Percentiles rank a stretch among this genome's conserved stretches.
Conservation (phyloP, 371 early-diverging fungal genomes). For the Rhizomucor pusillus region DNA sequence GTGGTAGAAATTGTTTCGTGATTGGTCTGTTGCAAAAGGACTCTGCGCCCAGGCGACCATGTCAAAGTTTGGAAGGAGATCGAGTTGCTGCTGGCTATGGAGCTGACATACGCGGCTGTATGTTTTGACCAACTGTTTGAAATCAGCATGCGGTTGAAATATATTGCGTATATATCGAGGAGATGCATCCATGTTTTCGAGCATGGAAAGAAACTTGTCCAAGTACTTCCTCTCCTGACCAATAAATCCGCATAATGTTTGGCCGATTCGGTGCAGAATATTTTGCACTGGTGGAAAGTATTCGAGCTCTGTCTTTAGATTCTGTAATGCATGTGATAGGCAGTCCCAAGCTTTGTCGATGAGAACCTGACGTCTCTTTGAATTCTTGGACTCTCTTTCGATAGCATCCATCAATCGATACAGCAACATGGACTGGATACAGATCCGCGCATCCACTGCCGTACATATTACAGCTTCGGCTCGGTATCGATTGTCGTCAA, state of each 20-base stretch:
- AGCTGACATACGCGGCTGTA: conserved; percentile 3
- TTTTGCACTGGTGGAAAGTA: conserved; percentile 11
- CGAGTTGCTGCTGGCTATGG: background rate
- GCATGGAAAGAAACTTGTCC: conserved; percentile 8
- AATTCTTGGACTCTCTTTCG: conserved; percentile 3
- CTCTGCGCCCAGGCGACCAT: conserved; percentile 4
- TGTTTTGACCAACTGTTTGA: conserved; percentile 1
- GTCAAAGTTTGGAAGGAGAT: conserved; percentile 10
- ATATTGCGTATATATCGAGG: too few species aligned
- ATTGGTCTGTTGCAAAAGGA: conserved; percentile 6
- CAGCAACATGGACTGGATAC: conserved; percentile 15
- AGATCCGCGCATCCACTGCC: conserved; percentile 18
- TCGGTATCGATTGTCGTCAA: conserved; percentile 10
- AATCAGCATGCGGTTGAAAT: conserved; percentile 14
- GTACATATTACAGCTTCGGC: conserved; percentile 3
- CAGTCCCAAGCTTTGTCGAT: conserved; percentile 13
- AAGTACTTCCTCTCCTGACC: background rate
- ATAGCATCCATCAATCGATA: conserved; percentile 8
- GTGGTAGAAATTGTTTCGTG: conserved; percentile 5
- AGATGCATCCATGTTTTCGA: conserved; percentile 1
- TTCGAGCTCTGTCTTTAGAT: conserved; percentile 2
- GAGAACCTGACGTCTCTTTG: background rate
- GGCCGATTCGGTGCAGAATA: conserved; percentile 11
- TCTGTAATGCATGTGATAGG: conserved; percentile 10
- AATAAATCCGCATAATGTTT: conserved; percentile 4